Conservation (phyloP, 257 asterid genomes). For the Lithospermum erythrorhizon region DNA sequence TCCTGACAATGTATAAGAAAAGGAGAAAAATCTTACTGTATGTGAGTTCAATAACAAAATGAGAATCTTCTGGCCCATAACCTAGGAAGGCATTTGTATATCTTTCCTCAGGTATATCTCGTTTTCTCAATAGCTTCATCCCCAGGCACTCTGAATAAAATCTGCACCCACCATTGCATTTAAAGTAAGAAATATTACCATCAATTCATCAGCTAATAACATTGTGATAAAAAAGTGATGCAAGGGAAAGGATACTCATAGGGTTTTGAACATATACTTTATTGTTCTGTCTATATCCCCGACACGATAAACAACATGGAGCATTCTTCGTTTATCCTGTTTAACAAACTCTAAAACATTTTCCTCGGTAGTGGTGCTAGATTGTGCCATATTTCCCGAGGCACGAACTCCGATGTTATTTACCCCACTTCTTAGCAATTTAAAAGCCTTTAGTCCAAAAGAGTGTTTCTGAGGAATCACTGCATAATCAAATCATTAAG, state of each 20-base stretch:
- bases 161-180: conserved; percentile 38
- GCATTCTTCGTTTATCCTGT: conserved; percentile 88
- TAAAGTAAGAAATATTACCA: conserved; percentile 4
- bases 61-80: conserved; percentile 97
- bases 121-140: conserved; percentile 88
- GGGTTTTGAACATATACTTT: conserved; percentile 37
- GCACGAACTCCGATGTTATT: conserved; percentile 29
- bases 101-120: conserved; percentile 90
- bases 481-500: conserved; percentile 23
- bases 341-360: conserved; percentile 79
- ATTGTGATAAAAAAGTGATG: background rate
- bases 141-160: conserved; percentile 96
- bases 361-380: conserved; percentile 61
- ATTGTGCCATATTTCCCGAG: conserved; percentile 52
- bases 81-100: conserved; percentile 97
- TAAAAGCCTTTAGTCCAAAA: conserved; percentile 48
- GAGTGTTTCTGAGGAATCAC: conserved; percentile 52
- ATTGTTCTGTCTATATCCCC: conserved; percentile 97
- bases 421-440: conserved; percentile 33
- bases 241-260: background rate
- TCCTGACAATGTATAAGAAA: conserved; percentile 3
- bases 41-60: conserved; percentile 93
- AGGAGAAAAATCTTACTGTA: conserved; percentile 51
- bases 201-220: conserved; percentile 4
- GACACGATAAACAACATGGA: conserved; percentile 95